These are phyloP conservation scores for Cucumis sativus DNA, from an alignment of 306 rosid genomes.

Conservation along the genomic window Cucumber_9930_V3 NC_026655.2:4041001-4041500, in stretches of 20 bases:
- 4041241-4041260: background rate
- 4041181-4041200: background rate
- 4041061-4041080: background rate
- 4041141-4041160: slow-evolving; percentile 8
- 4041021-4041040: background rate
- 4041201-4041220: background rate
- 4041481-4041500: background rate
- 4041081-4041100: background rate
- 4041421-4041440: background rate
- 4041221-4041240: background rate
- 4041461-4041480: background rate
- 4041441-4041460: background rate
- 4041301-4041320: slow-evolving; percentile 77
- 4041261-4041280: slow-evolving; percentile 84
- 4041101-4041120: background rate
- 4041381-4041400: slow-evolving; percentile 80
- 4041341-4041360: slow-evolving; percentile 92
- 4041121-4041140: background rate
- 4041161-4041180: background rate
- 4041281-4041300: slow-evolving; percentile 51
- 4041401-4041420: slow-evolving; percentile 18
- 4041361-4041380: slow-evolving; percentile 85
- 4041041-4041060: background rate
- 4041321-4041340: slow-evolving; percentile 56
- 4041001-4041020: background rate